A percentile compares a stretch with the other conserved stretches of the same genome.
Conservation (phyloP, 192 early-diverging fungal species). For the Linnemannia hyalina region DNA sequence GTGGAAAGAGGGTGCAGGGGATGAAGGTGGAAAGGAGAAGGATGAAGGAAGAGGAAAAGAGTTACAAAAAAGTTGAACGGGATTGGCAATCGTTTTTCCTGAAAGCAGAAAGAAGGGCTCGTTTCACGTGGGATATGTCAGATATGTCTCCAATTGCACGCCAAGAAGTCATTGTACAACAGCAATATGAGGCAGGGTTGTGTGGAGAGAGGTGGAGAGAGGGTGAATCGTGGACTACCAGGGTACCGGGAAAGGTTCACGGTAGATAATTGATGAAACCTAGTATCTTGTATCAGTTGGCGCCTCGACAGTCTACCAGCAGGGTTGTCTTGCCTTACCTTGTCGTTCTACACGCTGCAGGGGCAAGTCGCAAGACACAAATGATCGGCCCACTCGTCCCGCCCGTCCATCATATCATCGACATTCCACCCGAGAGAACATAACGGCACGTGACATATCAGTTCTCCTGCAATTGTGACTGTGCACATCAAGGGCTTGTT, state of each 20-base stretch:
- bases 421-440: too few species aligned
- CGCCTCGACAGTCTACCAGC: too few species aligned
- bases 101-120: neutral
- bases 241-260: too few species aligned
- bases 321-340: too few species aligned
- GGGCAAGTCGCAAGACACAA: too few species aligned
- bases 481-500: neutral
- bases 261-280: too few species aligned
- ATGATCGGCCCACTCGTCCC: too few species aligned
- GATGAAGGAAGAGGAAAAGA: neutral
- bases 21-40: neutral
- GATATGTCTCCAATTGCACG: neutral
- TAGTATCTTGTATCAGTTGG: too few species aligned
- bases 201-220: neutral
- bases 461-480: neutral
- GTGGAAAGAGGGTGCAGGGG: neutral
- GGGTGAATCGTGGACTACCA: too few species aligned
- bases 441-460: too few species aligned
- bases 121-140: slow-evolving; percentile 1
- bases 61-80: neutral
- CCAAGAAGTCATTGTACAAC: neutral
- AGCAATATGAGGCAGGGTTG: neutral
- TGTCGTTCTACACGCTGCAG: too few species aligned
- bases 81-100: slow-evolving; percentile 12
- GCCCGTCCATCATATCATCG: too few species aligned